These are phyloP conservation scores for Hortaea werneckii DNA, from an alignment of 2,329 filamentous ascomycete genomes.

Conservation along the genomic window DNA sequence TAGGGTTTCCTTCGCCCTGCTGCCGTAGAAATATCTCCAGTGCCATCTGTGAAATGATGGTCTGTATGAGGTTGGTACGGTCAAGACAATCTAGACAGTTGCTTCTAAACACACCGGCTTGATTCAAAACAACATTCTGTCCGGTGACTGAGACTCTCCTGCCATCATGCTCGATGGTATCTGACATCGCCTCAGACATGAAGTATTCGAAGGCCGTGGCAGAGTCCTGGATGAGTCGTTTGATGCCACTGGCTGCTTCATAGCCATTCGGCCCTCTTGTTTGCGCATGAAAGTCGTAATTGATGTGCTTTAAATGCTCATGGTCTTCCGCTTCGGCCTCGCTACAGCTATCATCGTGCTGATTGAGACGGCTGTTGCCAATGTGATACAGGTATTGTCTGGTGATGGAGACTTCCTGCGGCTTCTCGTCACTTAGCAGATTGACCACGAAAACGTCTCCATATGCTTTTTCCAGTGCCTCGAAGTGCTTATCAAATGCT, in stretches of 20 bases:
- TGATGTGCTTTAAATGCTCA: constrained; percentile 66
- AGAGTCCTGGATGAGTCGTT: constrained; percentile 64
- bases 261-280: constrained; percentile 80
- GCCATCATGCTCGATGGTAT: constrained; percentile 35
- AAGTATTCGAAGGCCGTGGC: constrained; percentile 90
- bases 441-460: constrained; percentile 90
- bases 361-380: constrained; percentile 59
- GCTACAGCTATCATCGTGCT: constrained; percentile 36
- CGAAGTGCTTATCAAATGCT: constrained; percentile 91
- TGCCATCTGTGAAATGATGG: constrained; percentile 88
- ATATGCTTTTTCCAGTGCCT: constrained; percentile 73
- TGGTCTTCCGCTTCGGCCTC: constrained; percentile 50
- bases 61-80: constrained; percentile 91
- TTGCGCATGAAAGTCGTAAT: constrained; percentile 95
- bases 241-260: constrained; percentile 79
- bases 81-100: constrained; percentile 96
- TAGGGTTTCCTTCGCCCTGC: constrained; percentile 51
- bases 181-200: constrained; percentile 61
- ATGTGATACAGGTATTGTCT: constrained; percentile 71
- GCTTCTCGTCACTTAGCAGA: constrained; percentile 80
- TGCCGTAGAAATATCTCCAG: constrained; percentile 75
- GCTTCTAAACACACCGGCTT: constrained; percentile 90
- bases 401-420: constrained; percentile 75
- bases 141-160: constrained; percentile 16
- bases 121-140: constrained; percentile 56